These are phyloP conservation scores for Sclerotiophoma versabilis DNA, from an alignment of 2,329 filamentous ascomycete species.

Conservation along the genomic window DNA sequence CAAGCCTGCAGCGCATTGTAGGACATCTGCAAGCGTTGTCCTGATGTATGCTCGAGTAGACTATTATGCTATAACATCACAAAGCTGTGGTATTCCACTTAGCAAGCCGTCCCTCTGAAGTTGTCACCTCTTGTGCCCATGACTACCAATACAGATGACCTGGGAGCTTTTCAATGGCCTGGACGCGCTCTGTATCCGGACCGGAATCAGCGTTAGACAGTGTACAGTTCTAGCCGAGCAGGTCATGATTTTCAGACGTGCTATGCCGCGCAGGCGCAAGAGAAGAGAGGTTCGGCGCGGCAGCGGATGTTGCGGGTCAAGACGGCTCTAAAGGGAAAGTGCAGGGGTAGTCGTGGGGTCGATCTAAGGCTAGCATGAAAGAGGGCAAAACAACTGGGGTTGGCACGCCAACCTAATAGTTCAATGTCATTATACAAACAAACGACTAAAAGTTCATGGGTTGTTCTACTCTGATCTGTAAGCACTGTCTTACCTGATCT, in stretches of 20 bases:
- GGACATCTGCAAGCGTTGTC: not conserved
- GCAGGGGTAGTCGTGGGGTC: not conserved
- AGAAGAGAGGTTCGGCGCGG: not conserved
- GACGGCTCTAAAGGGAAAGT: not conserved
- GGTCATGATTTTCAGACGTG: not conserved
- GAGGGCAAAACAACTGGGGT: not conserved
- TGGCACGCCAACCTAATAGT: not conserved
- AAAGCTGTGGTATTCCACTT: not conserved
- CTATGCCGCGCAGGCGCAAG: not conserved
- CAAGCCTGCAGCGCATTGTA: not conserved
- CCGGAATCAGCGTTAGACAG: not conserved
- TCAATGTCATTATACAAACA: not conserved
- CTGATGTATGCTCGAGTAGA: not conserved
- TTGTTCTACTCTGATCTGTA: not conserved
- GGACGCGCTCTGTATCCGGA: not conserved
- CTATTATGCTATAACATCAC: not conserved
- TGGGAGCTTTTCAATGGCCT: not conserved
- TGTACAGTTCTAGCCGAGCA: not conserved
- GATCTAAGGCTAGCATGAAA: not conserved
- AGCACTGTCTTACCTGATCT: not conserved
- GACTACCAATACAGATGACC: not conserved
- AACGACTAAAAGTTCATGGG: not conserved
- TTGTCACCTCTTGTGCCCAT: not conserved
- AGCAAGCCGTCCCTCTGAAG: not conserved
- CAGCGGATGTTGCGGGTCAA: not conserved